Percentiles rank a stretch among this genome's conserved stretches.
Conservation (phyloP, 805 yeast species). For the Wickerhamomyces ciferrii region DNA sequence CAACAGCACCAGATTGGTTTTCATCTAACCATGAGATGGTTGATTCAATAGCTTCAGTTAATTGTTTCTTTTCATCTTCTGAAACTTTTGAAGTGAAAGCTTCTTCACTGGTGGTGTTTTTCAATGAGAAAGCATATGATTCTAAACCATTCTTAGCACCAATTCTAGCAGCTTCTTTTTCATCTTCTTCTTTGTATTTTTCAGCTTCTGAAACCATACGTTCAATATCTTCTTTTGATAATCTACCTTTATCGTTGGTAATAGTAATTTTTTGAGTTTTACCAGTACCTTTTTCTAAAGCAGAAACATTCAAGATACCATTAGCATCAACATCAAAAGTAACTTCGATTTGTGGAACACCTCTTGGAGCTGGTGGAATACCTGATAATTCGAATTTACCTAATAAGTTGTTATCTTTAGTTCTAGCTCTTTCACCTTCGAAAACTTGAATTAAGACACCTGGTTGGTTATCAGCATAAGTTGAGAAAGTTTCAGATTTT, state of each 20-base stretch:
- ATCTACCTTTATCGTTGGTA: conserved; percentile 98
- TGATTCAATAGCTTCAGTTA: conserved; percentile 79
- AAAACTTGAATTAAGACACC: conserved; percentile 90
- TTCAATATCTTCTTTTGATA: conserved; percentile 95
- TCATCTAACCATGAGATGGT: conserved; percentile 89
- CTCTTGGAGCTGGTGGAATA: conserved; percentile 90
- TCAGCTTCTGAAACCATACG: conserved; percentile 98
- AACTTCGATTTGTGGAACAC: conserved; percentile 86
- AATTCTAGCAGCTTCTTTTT: conserved; percentile 88
- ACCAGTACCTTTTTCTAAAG: conserved; percentile 98
- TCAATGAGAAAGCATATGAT: conserved; percentile 90
- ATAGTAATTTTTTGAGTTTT: conserved; percentile 95
- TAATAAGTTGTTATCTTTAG: conserved; percentile 85
- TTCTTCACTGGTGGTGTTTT: conserved; percentile 74
- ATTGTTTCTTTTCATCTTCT: conserved; percentile 60
- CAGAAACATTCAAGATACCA: conserved; percentile 95
- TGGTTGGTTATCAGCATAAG: conserved; percentile 95
- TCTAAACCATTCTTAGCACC: conserved; percentile 93
- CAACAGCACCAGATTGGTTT: conserved; percentile 88
- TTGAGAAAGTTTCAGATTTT: conserved; percentile 92
- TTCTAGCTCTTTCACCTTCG: conserved; percentile 95
- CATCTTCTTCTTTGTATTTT: conserved; percentile 95
- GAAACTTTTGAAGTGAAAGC: conserved; percentile 76
- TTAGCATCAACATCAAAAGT: conserved; percentile 91
- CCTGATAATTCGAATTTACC: conserved; percentile 86